Conservation (phyloP, 2,329 filamentous ascomycete species). For the Xylaria hypoxylon region DNA sequence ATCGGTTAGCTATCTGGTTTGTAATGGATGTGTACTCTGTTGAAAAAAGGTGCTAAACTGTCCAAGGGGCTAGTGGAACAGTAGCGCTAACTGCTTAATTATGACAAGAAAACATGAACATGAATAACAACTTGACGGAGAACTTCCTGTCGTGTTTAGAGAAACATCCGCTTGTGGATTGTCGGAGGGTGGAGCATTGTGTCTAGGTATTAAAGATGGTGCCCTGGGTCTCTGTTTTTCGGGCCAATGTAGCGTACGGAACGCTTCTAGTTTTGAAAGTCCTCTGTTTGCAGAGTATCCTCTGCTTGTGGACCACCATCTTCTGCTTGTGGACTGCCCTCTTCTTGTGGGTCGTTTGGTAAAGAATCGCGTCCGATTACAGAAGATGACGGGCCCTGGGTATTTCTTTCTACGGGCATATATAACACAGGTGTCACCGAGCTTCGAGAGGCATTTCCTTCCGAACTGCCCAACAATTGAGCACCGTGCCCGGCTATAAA, state of each 20-base stretch:
- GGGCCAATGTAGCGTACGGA: neutral
- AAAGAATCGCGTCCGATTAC: neutral
- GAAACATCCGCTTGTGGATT: neutral
- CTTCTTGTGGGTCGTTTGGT: neutral
- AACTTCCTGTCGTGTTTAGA: neutral
- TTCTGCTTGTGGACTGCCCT: neutral
- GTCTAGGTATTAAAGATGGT: neutral
- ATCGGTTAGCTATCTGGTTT: slow-evolving; percentile 46
- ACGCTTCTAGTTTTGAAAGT: no score
- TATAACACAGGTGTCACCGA: no score
- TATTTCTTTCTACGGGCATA: no score
- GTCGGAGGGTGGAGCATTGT: neutral
- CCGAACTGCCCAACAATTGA: neutral
- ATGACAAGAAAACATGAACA: neutral
- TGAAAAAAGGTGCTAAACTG: neutral
- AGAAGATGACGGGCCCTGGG: no score
- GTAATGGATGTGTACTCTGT: neutral
- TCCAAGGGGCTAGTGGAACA: neutral
- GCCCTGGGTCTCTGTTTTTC: no score
- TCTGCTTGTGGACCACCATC: neutral
- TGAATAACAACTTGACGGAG: no score
- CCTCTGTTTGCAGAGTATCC: neutral
- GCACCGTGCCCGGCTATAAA: neutral
- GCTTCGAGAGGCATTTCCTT: no score
- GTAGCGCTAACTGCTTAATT: slow-evolving; percentile 5